These are phyloP conservation scores for Detonula confervacea DNA, from an alignment of 352 stramenopile species.

Conservation along the genomic window DNA sequence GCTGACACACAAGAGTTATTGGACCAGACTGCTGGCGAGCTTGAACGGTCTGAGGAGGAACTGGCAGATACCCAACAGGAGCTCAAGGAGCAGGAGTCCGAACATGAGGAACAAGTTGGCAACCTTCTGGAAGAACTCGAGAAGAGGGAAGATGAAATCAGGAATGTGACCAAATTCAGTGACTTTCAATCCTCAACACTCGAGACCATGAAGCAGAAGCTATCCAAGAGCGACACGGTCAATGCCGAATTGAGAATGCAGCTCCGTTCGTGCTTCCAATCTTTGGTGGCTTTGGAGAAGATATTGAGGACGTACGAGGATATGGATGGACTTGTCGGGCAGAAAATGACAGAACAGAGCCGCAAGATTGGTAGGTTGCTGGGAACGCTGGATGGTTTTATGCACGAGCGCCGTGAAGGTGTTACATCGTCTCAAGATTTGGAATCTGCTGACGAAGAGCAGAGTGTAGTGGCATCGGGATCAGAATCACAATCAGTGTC, in stretches of 20 bases:
- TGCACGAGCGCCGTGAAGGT: constrained; percentile 18
- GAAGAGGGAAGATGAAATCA: constrained; percentile 32
- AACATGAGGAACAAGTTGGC: constrained; percentile 9
- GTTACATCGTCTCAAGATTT: constrained; percentile 9
- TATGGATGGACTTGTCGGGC: constrained; percentile 37
- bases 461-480: not conserved
- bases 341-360: constrained; percentile 42
- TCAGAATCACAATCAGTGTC: not conserved
- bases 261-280: constrained; percentile 42
- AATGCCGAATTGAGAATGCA: constrained; percentile 43
- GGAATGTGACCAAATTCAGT: constrained; percentile 32
- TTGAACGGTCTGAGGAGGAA: constrained; percentile 34
- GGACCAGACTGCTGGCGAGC: constrained; percentile 17
- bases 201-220: constrained; percentile 35
- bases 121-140: constrained; percentile 23
- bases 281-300: constrained; percentile 49
- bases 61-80: constrained; percentile 20
- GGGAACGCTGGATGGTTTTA: constrained; percentile 30
- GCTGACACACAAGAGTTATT: constrained; percentile 33
- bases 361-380: constrained; percentile 42
- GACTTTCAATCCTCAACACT: constrained; percentile 51
- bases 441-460: no score
- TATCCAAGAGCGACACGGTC: constrained; percentile 28
- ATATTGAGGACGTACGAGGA: constrained; percentile 56
- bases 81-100: constrained; percentile 19